Evolutionary conservation across 148 eudicot genomes (phyloP), one percentile per base, ranked within the genome.

Genomic region (Drosera capensis): DNA sequence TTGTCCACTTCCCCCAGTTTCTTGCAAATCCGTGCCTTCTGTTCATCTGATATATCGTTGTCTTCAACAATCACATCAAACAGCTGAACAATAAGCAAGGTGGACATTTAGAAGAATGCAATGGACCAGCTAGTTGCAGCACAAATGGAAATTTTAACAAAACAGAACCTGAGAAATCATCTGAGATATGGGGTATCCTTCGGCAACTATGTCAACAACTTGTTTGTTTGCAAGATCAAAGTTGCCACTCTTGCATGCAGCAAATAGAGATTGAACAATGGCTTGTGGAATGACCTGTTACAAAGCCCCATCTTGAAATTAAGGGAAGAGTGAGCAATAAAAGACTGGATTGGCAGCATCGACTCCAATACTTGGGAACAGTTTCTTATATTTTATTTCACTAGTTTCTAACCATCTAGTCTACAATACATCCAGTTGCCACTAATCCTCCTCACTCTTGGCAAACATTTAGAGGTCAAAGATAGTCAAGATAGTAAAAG

Each of bases 151-250:
- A 26, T 15, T 35, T 13, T 6, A 20, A 23, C 15, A 30, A 42
- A 42, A 28, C 5, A 26, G 25, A 20, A 87, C 96, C 94, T 83
- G 96, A 29, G 86, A 79, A 43, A 80, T 67, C 77, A 88, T 75
- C 71, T 83, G 92, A 56, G 94, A 83, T 59, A 67, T 84, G 42
- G 96, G 96, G 70, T 83, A 80, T 45, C 96, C 96, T 60, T 88
- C 94, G 36, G 83, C 79, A 46, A 88, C 77, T 16, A 75, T 63
- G 68, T 83, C 70, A 52, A 69, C 65, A 30, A 83, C 94, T 65
- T 80, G 84, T 64, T 77, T 77, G 71, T 83, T 78, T 49, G 90
- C 92, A 56, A 49, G 26, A 59, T 88, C 94, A 63, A 83, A 88
- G 60, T 80, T 58, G 31, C 84, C 96, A 71, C 81, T 73, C 71